Base-by-base conservation (phyloP, 192 early-diverging fungal genomes). In the Dispira simplex region DNA sequence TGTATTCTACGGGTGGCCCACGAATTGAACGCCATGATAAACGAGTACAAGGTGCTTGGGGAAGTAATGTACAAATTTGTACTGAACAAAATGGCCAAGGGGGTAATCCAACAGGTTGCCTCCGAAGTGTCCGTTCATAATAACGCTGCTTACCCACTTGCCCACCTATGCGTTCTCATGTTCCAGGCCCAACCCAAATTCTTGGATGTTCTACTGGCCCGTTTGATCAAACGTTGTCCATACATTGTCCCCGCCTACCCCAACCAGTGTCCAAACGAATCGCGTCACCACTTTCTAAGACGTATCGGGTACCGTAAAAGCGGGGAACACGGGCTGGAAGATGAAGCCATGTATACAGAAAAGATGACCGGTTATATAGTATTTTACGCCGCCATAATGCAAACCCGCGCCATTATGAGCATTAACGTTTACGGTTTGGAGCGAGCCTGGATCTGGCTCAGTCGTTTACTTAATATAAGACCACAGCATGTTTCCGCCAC, bases 381-480 rank as follows among this genome's bases (percentile, higher is more conserved):
- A 8, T 68, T 93, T 18, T 91, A 83, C 63, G 81, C 73, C 26
- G 90, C 82, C 5, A 77, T 90, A 10, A 63, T 82, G 20, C 85
- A 87, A 57, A 84, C 80, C 0, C 70, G 45, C 18, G 70, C 76
- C 3, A 65, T 65, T 45, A 53, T 73, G 8, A 74, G 78, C 0
- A 49, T 71, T 23, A 74, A 81, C 39, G 60, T 66, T 0, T 75
- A 84, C 58, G 70, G 73, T 1, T 75, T 91, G 9, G 66, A 75
- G 0, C 64, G 85, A 32, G 85, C 70, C 2, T 93, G 88, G 88
- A 76, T 64, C 44, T 93, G 88, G 88, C 64, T 89, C 20, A 76
- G 86, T 0, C 66, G 85, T 12, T 79, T 87, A 0, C 59, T 83
- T 16, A 90, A 89, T 67, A 70, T 88, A 67, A 76, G 76, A 39